Conservation (phyloP, 148 eudicot species). For the Fagopyrum homotropicum region DNA sequence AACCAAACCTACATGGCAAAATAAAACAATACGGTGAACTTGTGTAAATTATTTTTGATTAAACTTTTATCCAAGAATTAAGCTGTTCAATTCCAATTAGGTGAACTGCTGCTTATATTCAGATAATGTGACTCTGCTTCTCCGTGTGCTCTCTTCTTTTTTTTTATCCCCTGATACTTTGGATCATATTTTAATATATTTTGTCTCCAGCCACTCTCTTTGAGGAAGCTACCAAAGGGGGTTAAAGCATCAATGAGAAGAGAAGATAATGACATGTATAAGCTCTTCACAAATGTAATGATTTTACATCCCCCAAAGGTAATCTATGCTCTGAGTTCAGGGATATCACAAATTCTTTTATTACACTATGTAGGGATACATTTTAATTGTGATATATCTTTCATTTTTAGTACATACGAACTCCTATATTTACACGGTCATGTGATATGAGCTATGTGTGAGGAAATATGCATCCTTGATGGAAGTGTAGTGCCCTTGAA, state of each 20-base stretch:
- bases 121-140: neutral
- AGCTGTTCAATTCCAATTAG: neutral
- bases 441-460: conserved; percentile 1
- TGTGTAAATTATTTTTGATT: neutral
- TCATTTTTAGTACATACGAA: neutral
- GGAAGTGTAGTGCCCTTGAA: neutral
- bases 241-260: conserved; percentile 58
- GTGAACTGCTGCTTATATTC: neutral
- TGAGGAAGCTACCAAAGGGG: conserved; percentile 81
- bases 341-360: neutral
- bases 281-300: conserved; percentile 77
- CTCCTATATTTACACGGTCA: neutral
- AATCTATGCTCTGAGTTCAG: neutral
- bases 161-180: neutral
- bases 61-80: neutral
- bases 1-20: neutral
- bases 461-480: neutral
- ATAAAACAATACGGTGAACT: neutral
- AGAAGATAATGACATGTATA: conserved; percentile 53
- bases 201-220: conserved; percentile 65
- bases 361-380: neutral
- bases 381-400: neutral
- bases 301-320: conserved; percentile 75
- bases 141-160: neutral
- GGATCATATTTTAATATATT: neutral